Percentiles rank a stretch among this genome's conserved stretches.
Evolutionary conservation across 441 rosid species (phyloP).

Genomic region (Eruca vesicaria): DNA sequence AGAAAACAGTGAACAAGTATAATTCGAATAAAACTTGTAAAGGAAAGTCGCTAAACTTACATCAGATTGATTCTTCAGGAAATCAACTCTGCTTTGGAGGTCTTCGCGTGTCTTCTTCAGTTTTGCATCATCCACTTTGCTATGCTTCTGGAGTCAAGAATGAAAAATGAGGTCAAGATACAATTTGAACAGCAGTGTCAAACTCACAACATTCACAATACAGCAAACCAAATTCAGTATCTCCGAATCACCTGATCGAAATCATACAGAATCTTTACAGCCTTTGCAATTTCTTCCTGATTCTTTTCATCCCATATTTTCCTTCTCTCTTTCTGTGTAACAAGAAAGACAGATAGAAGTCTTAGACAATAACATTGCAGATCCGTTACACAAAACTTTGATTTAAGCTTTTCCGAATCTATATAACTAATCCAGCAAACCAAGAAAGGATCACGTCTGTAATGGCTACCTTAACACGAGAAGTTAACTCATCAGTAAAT

Average conservation of each 20-base stretch:
- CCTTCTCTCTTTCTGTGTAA: constrained; percentile 74
- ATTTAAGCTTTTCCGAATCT: background rate
- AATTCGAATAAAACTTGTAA: constrained; percentile 18
- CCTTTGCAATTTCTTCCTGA: constrained; percentile 88
- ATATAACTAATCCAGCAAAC: background rate
- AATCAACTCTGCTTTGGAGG: constrained; percentile 80
- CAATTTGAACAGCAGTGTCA: background rate
- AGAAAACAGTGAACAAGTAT: constrained; percentile 4
- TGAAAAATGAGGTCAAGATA: constrained; percentile 22
- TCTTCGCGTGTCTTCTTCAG: constrained; percentile 78
- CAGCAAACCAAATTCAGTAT: constrained; percentile 19
- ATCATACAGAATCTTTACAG: constrained; percentile 72
- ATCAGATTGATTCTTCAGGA: constrained; percentile 79
- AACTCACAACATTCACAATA: constrained; percentile 10
- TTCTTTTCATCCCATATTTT: constrained; percentile 87
- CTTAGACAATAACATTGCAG: background rate
- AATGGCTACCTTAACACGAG: constrained; percentile 76
- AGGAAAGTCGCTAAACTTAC: constrained; percentile 47
- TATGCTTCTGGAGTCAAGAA: constrained; percentile 60
- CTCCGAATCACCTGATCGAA: constrained; percentile 69
- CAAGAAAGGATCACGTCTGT: constrained; percentile 1
- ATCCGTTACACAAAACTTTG: background rate
- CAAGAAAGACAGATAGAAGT: background rate
- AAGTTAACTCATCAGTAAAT: constrained; percentile 64
- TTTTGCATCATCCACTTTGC: constrained; percentile 62